Conservation (phyloP, 2,329 filamentous ascomycete genomes). For the Sporothrix variecibatus region DNA sequence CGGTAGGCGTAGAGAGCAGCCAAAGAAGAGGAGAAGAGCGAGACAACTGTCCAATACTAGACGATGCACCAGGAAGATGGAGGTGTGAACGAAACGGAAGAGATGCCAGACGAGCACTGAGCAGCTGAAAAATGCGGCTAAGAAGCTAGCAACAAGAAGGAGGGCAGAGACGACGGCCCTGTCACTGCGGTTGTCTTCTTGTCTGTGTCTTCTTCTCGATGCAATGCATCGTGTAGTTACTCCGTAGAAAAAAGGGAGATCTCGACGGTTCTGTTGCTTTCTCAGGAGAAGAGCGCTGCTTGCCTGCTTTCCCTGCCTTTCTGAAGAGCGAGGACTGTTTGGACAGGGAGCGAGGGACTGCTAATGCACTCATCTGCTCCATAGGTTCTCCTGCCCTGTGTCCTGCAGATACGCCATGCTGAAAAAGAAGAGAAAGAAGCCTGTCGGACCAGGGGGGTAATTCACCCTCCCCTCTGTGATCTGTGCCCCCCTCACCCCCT, state of each 20-base stretch:
- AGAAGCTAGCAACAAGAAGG: slow-evolving; percentile 1
- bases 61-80: neutral
- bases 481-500: neutral
- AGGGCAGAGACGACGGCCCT: neutral
- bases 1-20: neutral
- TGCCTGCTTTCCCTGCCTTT: neutral
- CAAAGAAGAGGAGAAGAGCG: neutral
- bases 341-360: neutral
- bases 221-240: neutral
- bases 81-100: slow-evolving; percentile 1
- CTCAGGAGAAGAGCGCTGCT: neutral
- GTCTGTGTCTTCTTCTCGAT: neutral
- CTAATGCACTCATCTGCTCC: slow-evolving; percentile 8
- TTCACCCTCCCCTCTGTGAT: neutral
- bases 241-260: neutral
- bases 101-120: neutral
- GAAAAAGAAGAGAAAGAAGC: neutral
- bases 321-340: neutral
- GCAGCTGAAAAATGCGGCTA: slow-evolving; percentile 8
- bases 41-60: slow-evolving; percentile 13
- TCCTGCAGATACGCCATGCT: slow-evolving; percentile 12
- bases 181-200: neutral
- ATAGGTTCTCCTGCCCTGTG: neutral
- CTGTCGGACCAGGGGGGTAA: slow-evolving; percentile 6
- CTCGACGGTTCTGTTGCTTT: neutral